These are phyloP conservation scores for Babesia ovata DNA, from an alignment of 169 alveolate genomes.

Conservation along the genomic window DNA sequence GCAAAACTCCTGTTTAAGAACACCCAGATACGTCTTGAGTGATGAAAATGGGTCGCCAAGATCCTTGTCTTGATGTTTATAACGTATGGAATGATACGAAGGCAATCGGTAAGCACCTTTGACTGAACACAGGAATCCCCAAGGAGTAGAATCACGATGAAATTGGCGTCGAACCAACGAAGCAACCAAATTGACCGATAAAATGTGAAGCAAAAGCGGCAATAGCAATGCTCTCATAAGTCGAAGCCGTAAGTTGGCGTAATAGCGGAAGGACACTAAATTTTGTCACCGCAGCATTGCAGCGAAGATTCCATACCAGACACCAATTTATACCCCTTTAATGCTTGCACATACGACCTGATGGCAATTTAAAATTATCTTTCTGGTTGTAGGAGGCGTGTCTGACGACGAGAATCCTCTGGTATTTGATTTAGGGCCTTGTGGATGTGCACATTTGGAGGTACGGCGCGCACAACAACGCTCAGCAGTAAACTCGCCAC, in stretches of 20 bases:
- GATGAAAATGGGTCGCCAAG: neutral
- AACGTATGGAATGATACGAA: neutral
- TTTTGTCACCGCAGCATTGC: neutral
- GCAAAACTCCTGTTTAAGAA: neutral
- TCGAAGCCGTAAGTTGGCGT: neutral
- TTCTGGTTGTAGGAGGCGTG: too few relatives aligned
- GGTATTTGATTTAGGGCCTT: too few relatives aligned
- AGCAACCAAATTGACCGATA: neutral
- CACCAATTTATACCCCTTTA: neutral
- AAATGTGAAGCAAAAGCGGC: neutral
- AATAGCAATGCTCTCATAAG: neutral
- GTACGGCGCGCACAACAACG: too few relatives aligned
- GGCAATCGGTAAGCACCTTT: neutral
- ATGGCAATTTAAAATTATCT: neutral
- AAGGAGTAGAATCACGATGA: neutral
- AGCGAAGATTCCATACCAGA: conserved; percentile 1
- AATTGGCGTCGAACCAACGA: too few relatives aligned
- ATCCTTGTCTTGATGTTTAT: too few relatives aligned
- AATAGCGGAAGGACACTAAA: neutral
- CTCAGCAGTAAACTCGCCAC: too few relatives aligned
- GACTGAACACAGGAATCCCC: conserved; percentile 1
- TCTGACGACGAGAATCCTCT: too few relatives aligned
- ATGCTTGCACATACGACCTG: neutral
- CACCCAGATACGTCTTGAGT: too few relatives aligned
- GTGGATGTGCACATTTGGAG: too few relatives aligned